Conservation (phyloP, 2,329 filamentous ascomycete genomes). For the Nannizzia gypsea region DNA sequence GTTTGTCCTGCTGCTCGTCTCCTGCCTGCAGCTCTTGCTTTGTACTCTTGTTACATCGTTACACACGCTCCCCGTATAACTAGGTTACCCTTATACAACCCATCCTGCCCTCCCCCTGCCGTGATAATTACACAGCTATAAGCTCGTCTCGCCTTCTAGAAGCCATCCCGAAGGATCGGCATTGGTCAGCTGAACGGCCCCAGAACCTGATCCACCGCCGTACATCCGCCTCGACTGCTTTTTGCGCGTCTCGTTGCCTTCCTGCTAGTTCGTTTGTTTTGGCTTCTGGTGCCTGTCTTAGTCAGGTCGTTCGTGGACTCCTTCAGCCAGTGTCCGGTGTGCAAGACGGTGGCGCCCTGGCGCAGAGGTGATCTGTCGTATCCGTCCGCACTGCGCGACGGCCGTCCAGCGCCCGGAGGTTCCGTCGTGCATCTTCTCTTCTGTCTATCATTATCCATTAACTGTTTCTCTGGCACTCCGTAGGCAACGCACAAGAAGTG, state of each 20-base stretch:
- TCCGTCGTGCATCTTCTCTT: neutral
- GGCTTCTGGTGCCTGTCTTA: neutral
- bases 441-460: neutral
- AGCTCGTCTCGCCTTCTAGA: neutral
- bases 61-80: neutral
- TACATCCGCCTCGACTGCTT: neutral
- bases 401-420: neutral
- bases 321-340: neutral
- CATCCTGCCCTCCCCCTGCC: neutral
- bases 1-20: no score
- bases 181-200: slow-evolving; percentile 1
- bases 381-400: neutral
- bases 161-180: slow-evolving; percentile 5
- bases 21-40: neutral
- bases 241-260: neutral
- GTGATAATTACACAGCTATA: slow-evolving; percentile 1
- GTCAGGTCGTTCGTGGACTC: neutral
- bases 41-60: neutral
- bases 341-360: neutral
- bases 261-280: neutral
- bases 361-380: neutral
- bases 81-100: neutral
- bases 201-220: neutral
- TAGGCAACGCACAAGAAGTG: no score
- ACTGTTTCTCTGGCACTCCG: no score